Evolutionary conservation across 2,329 filamentous ascomycete genomes (phyloP).

Genomic region (Apiospora hydei): DNA sequence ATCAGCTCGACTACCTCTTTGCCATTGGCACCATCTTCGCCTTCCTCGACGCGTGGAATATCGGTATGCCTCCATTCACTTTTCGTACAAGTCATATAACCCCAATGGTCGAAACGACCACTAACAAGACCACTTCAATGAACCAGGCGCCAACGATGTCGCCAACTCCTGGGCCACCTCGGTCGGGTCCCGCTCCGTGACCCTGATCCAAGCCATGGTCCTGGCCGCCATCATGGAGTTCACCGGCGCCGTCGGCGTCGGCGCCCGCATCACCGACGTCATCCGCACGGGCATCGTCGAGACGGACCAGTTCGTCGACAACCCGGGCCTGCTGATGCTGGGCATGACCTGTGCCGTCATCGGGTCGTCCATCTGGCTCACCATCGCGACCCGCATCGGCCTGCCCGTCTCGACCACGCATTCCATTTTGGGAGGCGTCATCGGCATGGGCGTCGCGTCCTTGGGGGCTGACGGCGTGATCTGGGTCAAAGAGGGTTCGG

Average conservation of each 20-base stretch:
- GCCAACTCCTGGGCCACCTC: slow-evolving; percentile 80
- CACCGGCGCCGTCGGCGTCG: slow-evolving; percentile 65
- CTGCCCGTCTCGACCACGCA: slow-evolving; percentile 69
- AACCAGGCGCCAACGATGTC: slow-evolving; percentile 65
- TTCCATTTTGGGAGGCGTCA: slow-evolving; percentile 65
- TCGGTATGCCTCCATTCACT: slow-evolving; percentile 49
- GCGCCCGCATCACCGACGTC: slow-evolving; percentile 66
- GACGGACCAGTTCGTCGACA: slow-evolving; percentile 51
- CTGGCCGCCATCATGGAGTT: slow-evolving; percentile 68
- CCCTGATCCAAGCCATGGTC: slow-evolving; percentile 66
- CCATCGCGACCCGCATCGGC: slow-evolving; percentile 60
- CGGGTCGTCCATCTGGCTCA: slow-evolving; percentile 63
- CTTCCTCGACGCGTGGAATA: slow-evolving; percentile 72
- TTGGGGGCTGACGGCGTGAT: slow-evolving; percentile 59
- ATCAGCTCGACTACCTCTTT: slow-evolving; percentile 69
- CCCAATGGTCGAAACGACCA: slow-evolving; percentile 22
- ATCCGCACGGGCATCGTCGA: slow-evolving; percentile 67
- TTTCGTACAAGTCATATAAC: not conserved
- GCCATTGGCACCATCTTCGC: slow-evolving; percentile 71
- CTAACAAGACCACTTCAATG: not conserved
- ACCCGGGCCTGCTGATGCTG: slow-evolving; percentile 63
- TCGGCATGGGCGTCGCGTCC: slow-evolving; percentile 65
- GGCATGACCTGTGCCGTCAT: slow-evolving; percentile 64
- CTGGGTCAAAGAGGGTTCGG: slow-evolving; percentile 55
- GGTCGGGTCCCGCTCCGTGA: slow-evolving; percentile 72